Evolutionary conservation across 495 filamentous ascomycete genomes (phyloP).

Genomic region (Aspergillus bridgeri): DNA sequence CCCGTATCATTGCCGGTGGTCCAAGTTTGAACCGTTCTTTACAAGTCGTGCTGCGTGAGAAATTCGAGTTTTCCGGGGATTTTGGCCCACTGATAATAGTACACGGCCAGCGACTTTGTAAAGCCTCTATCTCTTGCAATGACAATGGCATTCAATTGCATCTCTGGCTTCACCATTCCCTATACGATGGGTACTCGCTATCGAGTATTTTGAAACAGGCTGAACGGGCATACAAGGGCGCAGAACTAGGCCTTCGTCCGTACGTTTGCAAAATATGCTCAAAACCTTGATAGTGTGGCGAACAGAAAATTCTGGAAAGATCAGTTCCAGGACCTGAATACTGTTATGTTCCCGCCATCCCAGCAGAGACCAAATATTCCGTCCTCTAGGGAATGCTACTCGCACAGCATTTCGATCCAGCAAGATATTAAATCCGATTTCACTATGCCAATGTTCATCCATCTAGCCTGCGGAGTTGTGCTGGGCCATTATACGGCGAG

Average conservation of each 20-base stretch:
- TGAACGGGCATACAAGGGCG: not conserved
- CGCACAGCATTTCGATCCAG: not conserved
- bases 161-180: not conserved
- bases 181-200: not conserved
- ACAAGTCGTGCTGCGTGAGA: slow-evolving; percentile 34
- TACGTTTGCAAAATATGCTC: not conserved
- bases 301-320: not conserved
- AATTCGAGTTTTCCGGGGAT: not conserved
- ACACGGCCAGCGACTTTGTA: not conserved
- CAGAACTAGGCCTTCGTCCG: not conserved
- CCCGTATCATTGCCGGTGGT: slow-evolving; percentile 32
- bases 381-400: not conserved
- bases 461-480: not conserved
- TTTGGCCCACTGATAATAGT: not conserved
- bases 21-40: slow-evolving; percentile 15
- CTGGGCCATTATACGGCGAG: slow-evolving; percentile 17
- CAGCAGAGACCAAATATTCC: not conserved
- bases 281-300: not conserved
- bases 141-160: not conserved
- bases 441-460: not conserved
- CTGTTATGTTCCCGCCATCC: not conserved
- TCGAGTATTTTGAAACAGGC: not conserved
- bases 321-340: not conserved
- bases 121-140: not conserved
- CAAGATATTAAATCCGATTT: not conserved